A percentile compares a stretch with the other conserved stretches of the same genome.
These are phyloP conservation scores for Sugiyamaella neomexicana DNA, from an alignment of 1,139 yeast species.

Conservation along the genomic window DNA sequence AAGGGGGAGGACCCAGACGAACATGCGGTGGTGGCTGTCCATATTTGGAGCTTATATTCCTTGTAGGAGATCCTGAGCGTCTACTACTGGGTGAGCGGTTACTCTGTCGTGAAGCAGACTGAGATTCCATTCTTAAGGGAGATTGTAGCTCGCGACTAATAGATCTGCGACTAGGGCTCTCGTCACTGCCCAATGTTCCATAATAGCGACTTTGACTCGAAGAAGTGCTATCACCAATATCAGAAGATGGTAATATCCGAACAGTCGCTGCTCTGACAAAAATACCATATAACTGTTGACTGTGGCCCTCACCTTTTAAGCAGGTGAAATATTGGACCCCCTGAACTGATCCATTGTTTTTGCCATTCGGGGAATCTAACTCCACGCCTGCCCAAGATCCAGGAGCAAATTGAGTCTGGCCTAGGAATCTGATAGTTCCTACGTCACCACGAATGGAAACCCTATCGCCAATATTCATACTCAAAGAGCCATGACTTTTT, in stretches of 20 bases:
- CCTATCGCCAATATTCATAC: conserved; percentile 7
- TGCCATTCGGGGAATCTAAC: conserved; percentile 62
- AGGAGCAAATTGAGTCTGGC: conserved; percentile 51
- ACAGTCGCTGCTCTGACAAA: conserved; percentile 37
- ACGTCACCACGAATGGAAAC: conserved; percentile 12
- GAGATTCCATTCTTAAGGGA: conserved; percentile 1
- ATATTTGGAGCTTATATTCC: neutral
- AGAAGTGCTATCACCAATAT: neutral
- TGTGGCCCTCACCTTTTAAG: conserved; percentile 17
- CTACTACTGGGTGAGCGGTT: neutral
- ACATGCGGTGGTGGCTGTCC: neutral
- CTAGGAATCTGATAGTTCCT: conserved; percentile 42
- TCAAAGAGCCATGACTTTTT: neutral
- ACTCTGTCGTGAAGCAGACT: conserved; percentile 4
- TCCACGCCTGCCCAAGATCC: conserved; percentile 81
- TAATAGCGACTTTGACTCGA: neutral
- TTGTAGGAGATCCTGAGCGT: conserved; percentile 3
- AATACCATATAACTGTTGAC: conserved; percentile 49
- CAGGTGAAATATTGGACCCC: conserved; percentile 65
- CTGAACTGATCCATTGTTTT: conserved; percentile 74
- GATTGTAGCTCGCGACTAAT: neutral
- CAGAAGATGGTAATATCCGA: conserved; percentile 8
- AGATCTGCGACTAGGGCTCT: neutral
- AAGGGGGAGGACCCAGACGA: neutral
- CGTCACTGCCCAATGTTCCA: neutral